Evolutionary conservation across 2,329 filamentous ascomycete species (phyloP), one percentile per base, ranked within the genome.

Genomic region (Pseudogymnoascus verrucosus): DNA sequence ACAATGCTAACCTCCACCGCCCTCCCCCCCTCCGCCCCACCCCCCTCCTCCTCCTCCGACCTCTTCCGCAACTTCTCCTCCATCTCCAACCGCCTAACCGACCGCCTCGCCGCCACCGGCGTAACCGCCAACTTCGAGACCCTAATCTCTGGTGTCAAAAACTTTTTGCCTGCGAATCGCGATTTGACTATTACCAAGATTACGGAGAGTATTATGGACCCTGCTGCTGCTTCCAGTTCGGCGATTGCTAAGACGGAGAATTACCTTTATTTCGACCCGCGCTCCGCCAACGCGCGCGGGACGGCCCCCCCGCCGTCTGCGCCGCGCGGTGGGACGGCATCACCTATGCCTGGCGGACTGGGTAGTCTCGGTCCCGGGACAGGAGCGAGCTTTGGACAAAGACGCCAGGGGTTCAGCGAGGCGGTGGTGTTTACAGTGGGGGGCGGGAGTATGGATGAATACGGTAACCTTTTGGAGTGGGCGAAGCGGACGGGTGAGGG

Each of bases 381-480:
- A 23, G 83, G 85, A 36, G 93, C 92, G 5, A 96, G 86, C 63
- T 98, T 98, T 75, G 95, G 93, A 1, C 93, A 98, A 76, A 80
- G 92, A 65, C 81, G 93, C 63, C 93, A 96, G 72, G 92, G 91
- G 0, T 97, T 93, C 76, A 90, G 86, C 60, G 93, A 96, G 71
- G 90, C 91, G 1, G 88, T 96, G 63, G 91, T 96, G n/a, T 96
- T 97, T 73, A 93, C 91, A 0, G 91, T 96, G 2, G 95, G 95
- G 3, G 95, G 96, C 57, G 95, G 95, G 44, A 97, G 92, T 74
- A 98, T 99, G 90, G 95, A 99, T 70, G 95, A 99, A 75, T 99
- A 98, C 74, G 93, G 93, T 19, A 99, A 99, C 76, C 75, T 99
- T 74, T 91, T 96, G 74, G 95, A 98, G 73, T 99, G 95, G 95